Base-by-base conservation (phyloP, 1,284 basidiomycete genomes). In the Melampsora americana region DNA sequence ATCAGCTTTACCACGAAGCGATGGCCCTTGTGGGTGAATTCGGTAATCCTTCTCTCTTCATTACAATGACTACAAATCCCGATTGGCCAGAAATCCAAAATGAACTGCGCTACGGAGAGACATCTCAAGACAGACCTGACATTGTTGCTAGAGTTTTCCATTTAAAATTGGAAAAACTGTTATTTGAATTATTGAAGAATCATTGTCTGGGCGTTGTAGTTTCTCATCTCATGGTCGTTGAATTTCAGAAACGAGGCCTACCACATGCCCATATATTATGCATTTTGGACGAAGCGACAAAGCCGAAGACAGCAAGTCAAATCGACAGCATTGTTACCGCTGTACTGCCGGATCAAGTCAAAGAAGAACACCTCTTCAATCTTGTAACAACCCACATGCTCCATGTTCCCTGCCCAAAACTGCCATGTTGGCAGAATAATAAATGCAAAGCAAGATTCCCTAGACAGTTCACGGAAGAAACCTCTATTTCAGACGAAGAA, bases 51-150 rank as follows among this genome's bases (percentile, higher is more conserved):
- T 83, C 82, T 4, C 83, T 84, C 64, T 85, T 85, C 77, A 78
- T 84, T 69, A 85, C 83, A 0, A 81, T 84, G 80, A 84, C 83
- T 0, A 84, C 82, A 79, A 85, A 85, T 77, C 79, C 83, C 0
- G 79, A 83, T 0, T 85, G 84, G 84, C 81, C 80, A 5, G 83
- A 84, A 79, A 84, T 85, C 32, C 53, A 39, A 5, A 14, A 1
- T 14, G n/a, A 18, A 1, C 66, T 68, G 5, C 26, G 42, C 14
- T 35, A 35, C 14, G 23, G 44, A 0, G 26, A 69, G 32, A 12
- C 6, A 2, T 12, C 67, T 5, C 9, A 16, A 1, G 35, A 69
- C 28, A 28, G 53, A 23, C 67, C 67, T n/a, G 67, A 69, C n/a
- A 0, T 69, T 0, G 23, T 60, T 1, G 7, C 53, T 0, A 32